Conservation (phyloP, 768 basidiomycete species). For the Paxillus ammoniavirescens region DNA sequence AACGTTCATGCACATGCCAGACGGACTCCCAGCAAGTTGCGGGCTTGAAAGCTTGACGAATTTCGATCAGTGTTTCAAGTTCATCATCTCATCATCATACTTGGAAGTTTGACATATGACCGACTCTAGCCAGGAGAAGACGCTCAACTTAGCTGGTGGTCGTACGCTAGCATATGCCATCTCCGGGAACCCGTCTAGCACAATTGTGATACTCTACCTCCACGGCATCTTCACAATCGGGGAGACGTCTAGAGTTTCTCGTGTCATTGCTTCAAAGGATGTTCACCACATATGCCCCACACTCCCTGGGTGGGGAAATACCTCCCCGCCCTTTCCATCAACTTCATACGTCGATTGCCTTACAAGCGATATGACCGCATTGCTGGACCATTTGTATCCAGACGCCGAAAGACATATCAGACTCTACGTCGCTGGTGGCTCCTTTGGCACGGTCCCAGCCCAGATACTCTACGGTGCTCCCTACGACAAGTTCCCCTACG, state of each 20-base stretch:
- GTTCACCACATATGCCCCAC: slow-evolving; percentile 51
- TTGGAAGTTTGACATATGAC: slow-evolving; percentile 1
- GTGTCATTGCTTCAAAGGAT: slow-evolving; percentile 36
- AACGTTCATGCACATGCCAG: too few species aligned
- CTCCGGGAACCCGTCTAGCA: slow-evolving; percentile 48
- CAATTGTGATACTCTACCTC: slow-evolving; percentile 49
- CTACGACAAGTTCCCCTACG: slow-evolving; percentile 50
- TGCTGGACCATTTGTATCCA: slow-evolving; percentile 54
- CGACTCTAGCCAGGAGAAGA: slow-evolving; percentile 8
- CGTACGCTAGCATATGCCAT: slow-evolving; percentile 56
- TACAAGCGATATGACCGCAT: slow-evolving; percentile 41
- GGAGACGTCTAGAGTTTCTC: slow-evolving; percentile 34
- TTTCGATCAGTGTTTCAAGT: neutral
- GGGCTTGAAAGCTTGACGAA: too few species aligned
- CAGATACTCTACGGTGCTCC: slow-evolving; percentile 57
- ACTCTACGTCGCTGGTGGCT: slow-evolving; percentile 52
- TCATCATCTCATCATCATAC: too few species aligned
- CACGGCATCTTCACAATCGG: slow-evolving; percentile 59
- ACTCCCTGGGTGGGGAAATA: slow-evolving; percentile 58
- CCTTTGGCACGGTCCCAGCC: slow-evolving; percentile 52
- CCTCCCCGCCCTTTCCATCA: slow-evolving; percentile 39
- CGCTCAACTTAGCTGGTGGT: slow-evolving; percentile 32
- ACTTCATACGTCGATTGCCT: slow-evolving; percentile 41
- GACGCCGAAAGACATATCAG: slow-evolving; percentile 32
- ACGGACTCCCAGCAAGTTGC: too few species aligned